Base-by-base conservation (phyloP, 2,329 filamentous ascomycete species). In the Penicillium sp. region DNA sequence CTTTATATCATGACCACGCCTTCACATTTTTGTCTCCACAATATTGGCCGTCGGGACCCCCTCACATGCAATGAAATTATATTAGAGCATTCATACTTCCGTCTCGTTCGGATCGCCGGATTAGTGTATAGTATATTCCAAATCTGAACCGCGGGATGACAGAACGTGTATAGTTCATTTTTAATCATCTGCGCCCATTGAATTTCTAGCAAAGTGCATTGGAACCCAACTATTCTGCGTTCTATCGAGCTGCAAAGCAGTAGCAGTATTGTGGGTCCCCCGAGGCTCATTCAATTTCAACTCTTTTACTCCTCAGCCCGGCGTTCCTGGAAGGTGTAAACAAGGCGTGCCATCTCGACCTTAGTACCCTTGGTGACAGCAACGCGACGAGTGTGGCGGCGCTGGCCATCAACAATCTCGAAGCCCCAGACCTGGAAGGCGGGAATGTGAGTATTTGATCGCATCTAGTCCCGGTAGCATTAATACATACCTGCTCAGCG, bases 401-500 rank as follows among this genome's bases (percentile, higher is more conserved):
- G 65, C 50, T 69, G 51, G 18, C 69, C 71, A 22, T 72, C 52
- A 48, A 74, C 52, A 11, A 60, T 58, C 49, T 74, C 70, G 44
- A 74, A 75, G 10, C 72, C 72, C 73, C 73, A 75, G 50, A 71
- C 62, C 69, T 74, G 2, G 4, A 44, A 23, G 14, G 42, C 26
- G 14, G 42, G 26, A 27, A 38, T 26, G 40, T 54, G 34, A 52
- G 44, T 43, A 53, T 48, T 14, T 22, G 39, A 23, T 27, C 32
- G 26, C 23, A 26, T 40, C 48, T 23, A 39, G 46, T 8, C 31
- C 16, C 32, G 39, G 5, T 22, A 29, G 40, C 7, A 16, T 50
- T 24, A 0, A 1, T 41, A 57, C 61, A 41, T 57, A 74, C 70
- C 71, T 81, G 79, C 52, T 74, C 68, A 3, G 77, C 80, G 24